Conservation (phyloP, 2,329 filamentous ascomycete species). For the Xylaria sp. region DNA sequence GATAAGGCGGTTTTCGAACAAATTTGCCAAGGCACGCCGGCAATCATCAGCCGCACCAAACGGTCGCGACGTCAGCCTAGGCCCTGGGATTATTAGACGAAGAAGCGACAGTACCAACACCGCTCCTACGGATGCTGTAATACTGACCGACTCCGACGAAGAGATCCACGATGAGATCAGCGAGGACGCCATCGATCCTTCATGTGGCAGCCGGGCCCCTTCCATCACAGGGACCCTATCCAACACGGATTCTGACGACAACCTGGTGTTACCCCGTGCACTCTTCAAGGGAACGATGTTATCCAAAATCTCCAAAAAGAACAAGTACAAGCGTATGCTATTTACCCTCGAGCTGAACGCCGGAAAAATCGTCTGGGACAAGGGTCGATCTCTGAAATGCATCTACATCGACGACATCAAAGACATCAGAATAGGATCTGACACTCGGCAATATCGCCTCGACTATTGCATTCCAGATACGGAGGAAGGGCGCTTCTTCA, state of each 20-base stretch:
- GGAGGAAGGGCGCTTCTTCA: conserved; percentile 74
- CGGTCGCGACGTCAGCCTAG: conserved; percentile 80
- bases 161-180: conserved; percentile 50
- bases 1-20: conserved; percentile 78
- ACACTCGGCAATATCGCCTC: conserved; percentile 83
- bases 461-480: conserved; percentile 68
- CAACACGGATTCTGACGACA: conserved; percentile 42
- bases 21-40: conserved; percentile 62
- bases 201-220: conserved; percentile 43
- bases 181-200: conserved; percentile 43
- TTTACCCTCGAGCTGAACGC: conserved; percentile 73
- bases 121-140: conserved; percentile 43
- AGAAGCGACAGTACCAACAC: conserved; percentile 86
- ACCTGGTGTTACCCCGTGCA: conserved; percentile 69
- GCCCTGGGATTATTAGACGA: conserved; percentile 79
- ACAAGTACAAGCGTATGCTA: conserved; percentile 62
- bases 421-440: conserved; percentile 76
- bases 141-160: conserved; percentile 52
- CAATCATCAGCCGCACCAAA: conserved; percentile 71
- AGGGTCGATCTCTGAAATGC: conserved; percentile 68
- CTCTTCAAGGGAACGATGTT: conserved; percentile 75
- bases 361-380: conserved; percentile 85
- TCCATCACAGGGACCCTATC: conserved; percentile 42
- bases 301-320: conserved; percentile 81
- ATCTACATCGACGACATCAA: conserved; percentile 95